Evolutionary conservation across 2,329 filamentous ascomycete genomes (phyloP), one percentile per base, ranked within the genome.

Genomic region (Penicillium expansum): DNA sequence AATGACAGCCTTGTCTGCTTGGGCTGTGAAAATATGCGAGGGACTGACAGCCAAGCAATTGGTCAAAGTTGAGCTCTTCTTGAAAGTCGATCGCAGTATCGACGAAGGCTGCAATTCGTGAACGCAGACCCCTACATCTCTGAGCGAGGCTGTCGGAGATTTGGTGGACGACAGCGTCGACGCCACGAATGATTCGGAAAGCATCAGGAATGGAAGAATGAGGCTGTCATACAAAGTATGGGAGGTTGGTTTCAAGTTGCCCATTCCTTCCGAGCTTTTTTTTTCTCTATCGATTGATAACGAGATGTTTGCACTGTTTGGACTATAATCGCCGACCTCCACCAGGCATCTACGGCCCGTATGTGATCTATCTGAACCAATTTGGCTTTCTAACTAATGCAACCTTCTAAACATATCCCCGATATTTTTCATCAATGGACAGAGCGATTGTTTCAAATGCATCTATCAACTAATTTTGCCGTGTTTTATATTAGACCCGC

Each of bases 1-100:
- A 1, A 99, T 83, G 41, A 96, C 90, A 0, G 92, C 91, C 75
- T 96, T 97, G 62, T 92, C 92, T 48, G 89, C 83, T 73, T 99
- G 94, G 4, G 91, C 93, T 4, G 92, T 89, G 72, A 96, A 99
- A 45, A 97, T 82, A 72, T 99, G 94, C 20, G 87, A 87, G 43
- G 84, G 80, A 74, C 83, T 95, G 65, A 92, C 82, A 30, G 91
- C 92, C 54, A 99, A 79, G 66, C 90, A 88, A 73, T 93, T 90
- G 56, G 83, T 79, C 27, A 87, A 82, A n/a, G 87, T 86, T 16
- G 90, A 89, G 79, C 90, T 96, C 78, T 96, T 97, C 82, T 97
- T 97, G 82, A 94, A 92, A 47, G 87, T 83, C 61, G 86, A 80
- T 68, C 88, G 88, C 70, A 92, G 84, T n/a, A 85, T 82, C 62